A percentile compares a stretch with the other conserved stretches of the same genome.
phyloP scores from a whole-genome alignment of 108 stramenopile genomes.

The Fistulifera solaris region DNA sequence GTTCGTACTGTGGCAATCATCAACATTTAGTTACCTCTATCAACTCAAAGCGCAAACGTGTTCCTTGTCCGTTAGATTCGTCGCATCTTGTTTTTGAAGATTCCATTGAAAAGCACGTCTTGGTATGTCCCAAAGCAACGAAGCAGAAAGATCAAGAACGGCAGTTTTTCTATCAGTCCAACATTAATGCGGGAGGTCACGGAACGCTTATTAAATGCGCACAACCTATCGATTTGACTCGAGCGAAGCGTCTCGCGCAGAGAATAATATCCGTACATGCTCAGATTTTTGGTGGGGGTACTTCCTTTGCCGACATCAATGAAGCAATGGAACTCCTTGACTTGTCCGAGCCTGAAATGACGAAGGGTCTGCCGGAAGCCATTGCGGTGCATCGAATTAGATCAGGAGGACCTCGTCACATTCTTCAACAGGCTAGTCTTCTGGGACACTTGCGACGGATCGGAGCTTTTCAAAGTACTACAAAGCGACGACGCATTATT shows the following conservation, averaged over 20 bases:
- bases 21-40: slow-evolving; percentile 11
- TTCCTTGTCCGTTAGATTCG: slow-evolving; percentile 82
- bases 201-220: slow-evolving; percentile 19
- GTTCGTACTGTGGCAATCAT: slow-evolving; percentile 36
- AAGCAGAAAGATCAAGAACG: slow-evolving; percentile 25
- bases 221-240: slow-evolving; percentile 9
- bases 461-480: slow-evolving; percentile 14
- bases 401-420: slow-evolving; percentile 60
- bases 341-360: slow-evolving; percentile 40
- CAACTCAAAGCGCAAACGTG: slow-evolving; percentile 37
- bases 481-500: slow-evolving; percentile 21
- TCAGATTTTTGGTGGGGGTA: slow-evolving; percentile 25
- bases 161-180: slow-evolving; percentile 33
- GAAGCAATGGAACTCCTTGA: slow-evolving; percentile 40
- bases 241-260: slow-evolving; percentile 42
- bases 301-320: slow-evolving; percentile 36
- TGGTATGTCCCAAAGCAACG: slow-evolving; percentile 55
- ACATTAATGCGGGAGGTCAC: slow-evolving; percentile 61
- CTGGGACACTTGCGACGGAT: slow-evolving; percentile 51
- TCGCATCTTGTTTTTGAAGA: slow-evolving; percentile 69
- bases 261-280: slow-evolving; percentile 46
- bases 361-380: slow-evolving; percentile 22
- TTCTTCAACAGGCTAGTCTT: slow-evolving; percentile 68
- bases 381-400: slow-evolving; percentile 40
- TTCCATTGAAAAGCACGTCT: slow-evolving; percentile 41